Conservation (phyloP, 371 early-diverging fungal species). For the Mucor velutinosus region DNA sequence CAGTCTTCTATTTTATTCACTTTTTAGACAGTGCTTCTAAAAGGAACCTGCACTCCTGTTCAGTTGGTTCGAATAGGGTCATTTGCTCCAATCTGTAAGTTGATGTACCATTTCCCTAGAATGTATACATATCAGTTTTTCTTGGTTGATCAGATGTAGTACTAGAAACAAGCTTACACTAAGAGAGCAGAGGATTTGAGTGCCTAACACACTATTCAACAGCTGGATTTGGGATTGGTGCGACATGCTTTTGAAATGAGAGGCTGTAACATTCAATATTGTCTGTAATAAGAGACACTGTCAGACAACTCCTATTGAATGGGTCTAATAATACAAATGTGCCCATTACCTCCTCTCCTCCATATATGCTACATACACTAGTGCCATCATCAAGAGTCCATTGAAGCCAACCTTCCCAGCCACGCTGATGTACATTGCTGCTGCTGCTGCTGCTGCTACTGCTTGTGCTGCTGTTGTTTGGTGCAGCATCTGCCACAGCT, state of each 20-base stretch:
- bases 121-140: neutral
- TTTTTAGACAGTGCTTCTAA: conserved; percentile 19
- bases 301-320: neutral
- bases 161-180: conserved; percentile 29
- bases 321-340: neutral
- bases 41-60: conserved; percentile 25
- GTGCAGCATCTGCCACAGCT: neutral
- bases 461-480: too few relatives aligned
- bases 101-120: conserved; percentile 17
- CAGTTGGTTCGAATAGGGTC: conserved; percentile 18
- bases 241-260: conserved; percentile 35
- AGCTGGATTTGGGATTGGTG: conserved; percentile 32
- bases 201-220: conserved; percentile 41
- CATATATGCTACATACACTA: conserved; percentile 28
- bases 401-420: conserved; percentile 40
- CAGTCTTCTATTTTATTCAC: conserved; percentile 13
- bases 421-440: neutral
- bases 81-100: conserved; percentile 25
- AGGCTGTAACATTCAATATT: conserved; percentile 31
- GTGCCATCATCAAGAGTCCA: conserved; percentile 46
- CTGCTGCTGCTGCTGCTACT: neutral
- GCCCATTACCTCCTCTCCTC: conserved; percentile 44
- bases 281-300: conserved; percentile 15
- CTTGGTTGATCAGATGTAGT: neutral
- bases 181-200: conserved; percentile 35